Evolutionary conservation across 805 yeast species (phyloP).

Genomic region (Metschnikowia continentalis): DNA sequence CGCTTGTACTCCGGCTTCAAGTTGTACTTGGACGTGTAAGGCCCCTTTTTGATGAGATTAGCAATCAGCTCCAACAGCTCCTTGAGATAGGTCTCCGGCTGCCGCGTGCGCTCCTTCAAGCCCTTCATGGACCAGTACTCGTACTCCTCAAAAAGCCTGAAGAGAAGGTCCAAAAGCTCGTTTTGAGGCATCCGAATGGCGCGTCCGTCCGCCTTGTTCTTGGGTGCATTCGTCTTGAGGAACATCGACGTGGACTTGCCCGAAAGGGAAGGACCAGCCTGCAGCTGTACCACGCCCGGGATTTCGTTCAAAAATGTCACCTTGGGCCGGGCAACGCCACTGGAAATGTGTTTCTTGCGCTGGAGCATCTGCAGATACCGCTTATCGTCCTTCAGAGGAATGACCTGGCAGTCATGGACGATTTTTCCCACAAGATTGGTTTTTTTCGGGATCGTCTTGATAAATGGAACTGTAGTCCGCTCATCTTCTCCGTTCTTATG

Average conservation of each 20-base stretch:
- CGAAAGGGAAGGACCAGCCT: constrained; percentile 78
- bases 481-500: constrained; percentile 27
- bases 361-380: constrained; percentile 61
- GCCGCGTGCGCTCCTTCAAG: constrained; percentile 86
- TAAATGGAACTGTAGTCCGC: constrained; percentile 64
- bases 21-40: constrained; percentile 88
- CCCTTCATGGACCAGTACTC: constrained; percentile 97
- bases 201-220: constrained; percentile 62
- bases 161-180: constrained; percentile 82
- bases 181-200: constrained; percentile 93
- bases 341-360: constrained; percentile 45
- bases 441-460: constrained; percentile 83
- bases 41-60: constrained; percentile 85
- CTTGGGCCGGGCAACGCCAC: constrained; percentile 50
- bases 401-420: constrained; percentile 86
- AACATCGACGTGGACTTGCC: constrained; percentile 65
- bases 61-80: constrained; percentile 91
- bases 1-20: constrained; percentile 86
- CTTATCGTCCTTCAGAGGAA: constrained; percentile 71
- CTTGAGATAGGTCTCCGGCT: constrained; percentile 90
- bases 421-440: constrained; percentile 84
- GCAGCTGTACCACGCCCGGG: constrained; percentile 85
- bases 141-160: constrained; percentile 86
- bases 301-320: constrained; percentile 71
- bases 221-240: constrained; percentile 45